A percentile compares a stretch with the other conserved stretches of the same genome.
These are phyloP conservation scores for Passalora sequoiae DNA, from an alignment of 2,329 filamentous ascomycete genomes.

Conservation along the genomic window DNA sequence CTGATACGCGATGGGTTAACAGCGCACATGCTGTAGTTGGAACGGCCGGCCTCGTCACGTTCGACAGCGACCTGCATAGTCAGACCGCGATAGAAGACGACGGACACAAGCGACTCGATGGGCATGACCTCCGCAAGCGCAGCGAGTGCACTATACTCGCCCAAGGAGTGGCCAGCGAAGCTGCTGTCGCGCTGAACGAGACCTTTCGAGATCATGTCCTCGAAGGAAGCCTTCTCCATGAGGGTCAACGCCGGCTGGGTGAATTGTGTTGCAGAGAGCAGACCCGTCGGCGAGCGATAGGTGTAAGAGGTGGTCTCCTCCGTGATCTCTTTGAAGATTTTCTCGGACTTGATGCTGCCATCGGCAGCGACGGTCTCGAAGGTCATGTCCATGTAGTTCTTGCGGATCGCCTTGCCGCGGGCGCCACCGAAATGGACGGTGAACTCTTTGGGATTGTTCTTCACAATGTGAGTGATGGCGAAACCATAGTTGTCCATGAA, in stretches of 20 bases:
- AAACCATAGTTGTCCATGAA: constrained; percentile 99
- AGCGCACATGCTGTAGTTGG: constrained; percentile 98
- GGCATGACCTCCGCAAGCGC: constrained; percentile 98
- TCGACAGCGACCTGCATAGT: constrained; percentile 99
- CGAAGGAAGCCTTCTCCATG: constrained; percentile 99
- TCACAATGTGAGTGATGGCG: constrained; percentile 96
- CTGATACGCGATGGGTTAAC: constrained; percentile 98
- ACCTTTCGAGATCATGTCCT: constrained; percentile 97
- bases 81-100: constrained; percentile 97
- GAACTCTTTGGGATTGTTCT: constrained; percentile 98
- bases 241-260: constrained; percentile 94
- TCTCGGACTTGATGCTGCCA: constrained; percentile 92
- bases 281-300: constrained; percentile 87
- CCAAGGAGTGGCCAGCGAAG: constrained; percentile 94
- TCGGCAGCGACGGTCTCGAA: constrained; percentile 96
- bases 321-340: constrained; percentile 97
- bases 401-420: constrained; percentile 90
- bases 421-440: constrained; percentile 97
- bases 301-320: constrained; percentile 94
- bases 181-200: constrained; percentile 93
- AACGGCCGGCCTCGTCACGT: constrained; percentile 84
- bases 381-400: constrained; percentile 99
- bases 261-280: constrained; percentile 96
- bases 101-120: constrained; percentile 96
- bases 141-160: constrained; percentile 95